These are phyloP conservation scores for Coprinopsis cinerea DNA, from an alignment of 768 basidiomycete genomes.

Conservation along the genomic window DNA sequence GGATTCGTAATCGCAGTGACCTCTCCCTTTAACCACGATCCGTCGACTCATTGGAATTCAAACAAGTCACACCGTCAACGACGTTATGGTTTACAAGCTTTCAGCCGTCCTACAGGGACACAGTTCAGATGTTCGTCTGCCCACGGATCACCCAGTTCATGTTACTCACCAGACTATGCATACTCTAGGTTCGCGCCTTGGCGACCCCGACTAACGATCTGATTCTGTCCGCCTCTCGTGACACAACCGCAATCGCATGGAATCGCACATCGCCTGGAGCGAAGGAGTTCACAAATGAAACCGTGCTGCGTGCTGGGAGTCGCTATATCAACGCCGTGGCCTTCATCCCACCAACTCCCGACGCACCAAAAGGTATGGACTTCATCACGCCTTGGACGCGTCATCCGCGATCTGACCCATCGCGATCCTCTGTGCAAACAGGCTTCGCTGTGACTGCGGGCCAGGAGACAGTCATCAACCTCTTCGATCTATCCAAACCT, in stretches of 20 bases:
- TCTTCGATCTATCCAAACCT: slow-evolving; percentile 57
- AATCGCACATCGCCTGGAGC: slow-evolving; percentile 38
- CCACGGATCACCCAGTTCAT: too few species aligned
- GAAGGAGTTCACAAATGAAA: slow-evolving; percentile 46
- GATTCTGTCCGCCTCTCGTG: slow-evolving; percentile 87
- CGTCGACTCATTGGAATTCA: not conserved
- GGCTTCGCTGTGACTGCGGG: slow-evolving; percentile 86
- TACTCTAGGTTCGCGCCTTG: slow-evolving; percentile 75
- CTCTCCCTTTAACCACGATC: not conserved
- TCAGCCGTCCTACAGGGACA: slow-evolving; percentile 26
- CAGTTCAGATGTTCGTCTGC: slow-evolving; percentile 27
- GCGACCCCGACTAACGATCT: slow-evolving; percentile 69
- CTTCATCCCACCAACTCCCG: slow-evolving; percentile 63
- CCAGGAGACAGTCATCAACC: slow-evolving; percentile 82
- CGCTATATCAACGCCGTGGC: slow-evolving; percentile 80
- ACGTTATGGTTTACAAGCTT: slow-evolving; percentile 27
- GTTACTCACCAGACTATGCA: slow-evolving; percentile 6
- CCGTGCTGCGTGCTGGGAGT: slow-evolving; percentile 57
- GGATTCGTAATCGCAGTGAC: slow-evolving; percentile 8
- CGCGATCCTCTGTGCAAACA: slow-evolving; percentile 27
- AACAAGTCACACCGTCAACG: slow-evolving; percentile 8
- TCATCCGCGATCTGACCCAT: slow-evolving; percentile 8
- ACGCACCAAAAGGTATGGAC: slow-evolving; percentile 59
- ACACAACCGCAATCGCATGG: slow-evolving; percentile 89
- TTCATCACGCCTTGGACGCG: slow-evolving; percentile 4